Evolutionary conservation across 1,284 basidiomycete genomes (phyloP), one percentile per base, ranked within the genome.

Genomic region (Ustilago xerochloae): DNA sequence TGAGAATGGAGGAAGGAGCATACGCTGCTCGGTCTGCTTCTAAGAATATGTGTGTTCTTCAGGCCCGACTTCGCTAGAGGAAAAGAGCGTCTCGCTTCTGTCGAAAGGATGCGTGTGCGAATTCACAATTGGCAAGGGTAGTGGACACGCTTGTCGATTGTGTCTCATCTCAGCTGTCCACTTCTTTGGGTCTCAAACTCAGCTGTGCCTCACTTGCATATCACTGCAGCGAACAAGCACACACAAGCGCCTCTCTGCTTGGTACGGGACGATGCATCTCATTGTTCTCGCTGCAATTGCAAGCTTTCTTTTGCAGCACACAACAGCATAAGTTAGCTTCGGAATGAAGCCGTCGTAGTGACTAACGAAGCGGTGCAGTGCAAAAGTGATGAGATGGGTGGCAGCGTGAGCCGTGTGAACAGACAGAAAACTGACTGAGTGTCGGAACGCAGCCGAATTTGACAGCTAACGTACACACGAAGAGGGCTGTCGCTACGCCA

Each of bases 221-320:
- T 20, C 38, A 16, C 20, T 39, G n/a, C 38, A 39, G 38, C 35
- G n/a, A n/a, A 6, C 6, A 13, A 16, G 35, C 38, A 39, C 38
- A 39, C n/a, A 20, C n/a, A 39, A 20, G 38, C 38, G 7, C 6
- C 38, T 39, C 12, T 18, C n/a, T 20, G n/a, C 38, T 39, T 20
- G n/a, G 38, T 39, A 39, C 38, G n/a, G 38, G 38, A 39, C 4
- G 4, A 20, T 18, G 38, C 38, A 39, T 20, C 16, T 52, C 28
- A 26, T 39, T 29, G 32, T 46, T 28, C 24, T 46, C 15, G 6
- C 12, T 50, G 30, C 33, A 35, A 32, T 36, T 28, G 50, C 49
- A 39, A 33, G 38, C 54, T 47, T 55, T 22, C 53, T 46, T 46
- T 28, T 36, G n/a, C n/a, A n/a, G n/a, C n/a, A n/a, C n/a, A n/a